Percentiles rank a stretch among this genome's conserved stretches.
Conservation (phyloP, 2,329 filamentous ascomycete species). For the Chaetoscypha palmicola region DNA sequence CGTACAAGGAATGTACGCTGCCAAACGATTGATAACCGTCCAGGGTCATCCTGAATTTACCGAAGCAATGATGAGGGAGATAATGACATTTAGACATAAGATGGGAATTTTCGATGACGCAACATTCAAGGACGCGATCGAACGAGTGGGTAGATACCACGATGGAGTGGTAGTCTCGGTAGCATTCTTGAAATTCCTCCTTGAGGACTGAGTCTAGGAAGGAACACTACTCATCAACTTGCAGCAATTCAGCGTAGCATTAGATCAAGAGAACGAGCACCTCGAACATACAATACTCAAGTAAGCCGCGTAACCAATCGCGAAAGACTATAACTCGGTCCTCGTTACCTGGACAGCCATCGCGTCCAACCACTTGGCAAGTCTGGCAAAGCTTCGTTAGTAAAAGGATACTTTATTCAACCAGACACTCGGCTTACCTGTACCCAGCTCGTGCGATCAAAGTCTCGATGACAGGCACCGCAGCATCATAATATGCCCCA, state of each 20-base stretch:
- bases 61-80: slow-evolving; percentile 60
- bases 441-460: slow-evolving; percentile 64
- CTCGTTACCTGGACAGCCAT: slow-evolving; percentile 39
- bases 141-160: slow-evolving; percentile 58
- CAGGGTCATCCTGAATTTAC: slow-evolving; percentile 87
- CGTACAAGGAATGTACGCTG: slow-evolving; percentile 74
- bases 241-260: slow-evolving; percentile 14
- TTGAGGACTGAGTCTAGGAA: slow-evolving; percentile 42
- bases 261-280: not conserved
- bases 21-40: slow-evolving; percentile 61
- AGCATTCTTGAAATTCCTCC: slow-evolving; percentile 70
- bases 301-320: not conserved
- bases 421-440: slow-evolving; percentile 32
- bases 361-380: slow-evolving; percentile 60
- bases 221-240: not conserved
- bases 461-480: slow-evolving; percentile 56
- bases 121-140: slow-evolving; percentile 61
- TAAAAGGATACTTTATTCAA: not conserved
- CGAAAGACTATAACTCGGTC: slow-evolving; percentile 15
- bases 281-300: not conserved
- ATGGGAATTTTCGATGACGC: slow-evolving; percentile 64
- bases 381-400: slow-evolving; percentile 19
- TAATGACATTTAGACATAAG: slow-evolving; percentile 57
- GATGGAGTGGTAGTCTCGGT: slow-evolving; percentile 72
- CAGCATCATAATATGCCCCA: slow-evolving; percentile 55